Evolutionary conservation across 208 protist genomes (phyloP).

Genomic region (Crithidia thermophila): DNA sequence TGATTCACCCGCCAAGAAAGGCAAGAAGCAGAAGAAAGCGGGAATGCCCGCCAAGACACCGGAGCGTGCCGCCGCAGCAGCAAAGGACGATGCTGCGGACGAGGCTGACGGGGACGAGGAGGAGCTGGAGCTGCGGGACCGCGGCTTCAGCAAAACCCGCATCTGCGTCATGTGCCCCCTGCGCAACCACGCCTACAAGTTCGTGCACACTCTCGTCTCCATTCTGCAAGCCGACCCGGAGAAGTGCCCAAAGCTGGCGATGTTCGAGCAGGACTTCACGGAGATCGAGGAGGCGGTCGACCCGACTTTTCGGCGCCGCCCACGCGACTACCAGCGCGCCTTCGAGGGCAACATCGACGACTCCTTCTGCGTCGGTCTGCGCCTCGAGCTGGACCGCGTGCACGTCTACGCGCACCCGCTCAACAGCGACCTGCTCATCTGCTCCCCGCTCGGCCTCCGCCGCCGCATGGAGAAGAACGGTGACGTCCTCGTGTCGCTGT

Average conservation of each 20-base stretch:
- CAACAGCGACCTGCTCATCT: slow-evolving; percentile 95
- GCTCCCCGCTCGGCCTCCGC: slow-evolving; percentile 94
- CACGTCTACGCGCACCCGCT: slow-evolving; percentile 92
- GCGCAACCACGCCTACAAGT: slow-evolving; percentile 90
- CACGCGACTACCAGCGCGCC: slow-evolving; percentile 89
- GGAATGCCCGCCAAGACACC: neutral
- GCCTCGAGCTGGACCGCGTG: slow-evolving; percentile 65
- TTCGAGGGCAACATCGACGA: slow-evolving; percentile 98
- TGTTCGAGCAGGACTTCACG: slow-evolving; percentile 88
- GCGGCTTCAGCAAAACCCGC: slow-evolving; percentile 94
- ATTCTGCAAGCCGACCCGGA: slow-evolving; percentile 66
- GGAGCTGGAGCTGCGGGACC: slow-evolving; percentile 88
- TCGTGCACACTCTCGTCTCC: slow-evolving; percentile 85
- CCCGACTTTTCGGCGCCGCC: slow-evolving; percentile 79
- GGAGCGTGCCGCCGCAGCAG: neutral
- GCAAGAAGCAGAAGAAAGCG: slow-evolving; percentile 12
- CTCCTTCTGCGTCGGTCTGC: slow-evolving; percentile 94
- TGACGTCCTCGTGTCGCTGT: slow-evolving; percentile 78
- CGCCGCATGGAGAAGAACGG: slow-evolving; percentile 79
- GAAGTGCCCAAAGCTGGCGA: slow-evolving; percentile 68
- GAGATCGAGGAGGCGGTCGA: slow-evolving; percentile 90
- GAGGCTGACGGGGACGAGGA: slow-evolving; percentile 41
- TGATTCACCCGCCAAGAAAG: slow-evolving; percentile 1
- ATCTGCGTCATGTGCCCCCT: slow-evolving; percentile 95
- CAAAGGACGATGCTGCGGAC: slow-evolving; percentile 25